These are phyloP conservation scores for Pinus tabuliformis DNA, from an alignment of 75 land plant species.

Conservation along the genomic window DNA sequence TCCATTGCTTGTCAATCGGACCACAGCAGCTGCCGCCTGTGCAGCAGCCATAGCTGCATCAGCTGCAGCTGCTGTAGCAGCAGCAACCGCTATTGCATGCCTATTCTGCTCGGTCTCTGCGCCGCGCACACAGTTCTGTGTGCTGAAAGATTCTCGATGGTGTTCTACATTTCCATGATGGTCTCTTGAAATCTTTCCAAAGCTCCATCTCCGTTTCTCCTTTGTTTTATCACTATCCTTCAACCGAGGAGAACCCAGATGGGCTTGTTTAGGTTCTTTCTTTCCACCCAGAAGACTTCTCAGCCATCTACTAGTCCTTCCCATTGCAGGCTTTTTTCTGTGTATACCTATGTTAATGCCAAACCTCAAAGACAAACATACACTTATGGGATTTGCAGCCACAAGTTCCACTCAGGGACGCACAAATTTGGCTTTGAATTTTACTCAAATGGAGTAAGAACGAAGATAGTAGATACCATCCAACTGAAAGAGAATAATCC, in stretches of 20 bases:
- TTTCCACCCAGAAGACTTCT: slow-evolving; percentile 12
- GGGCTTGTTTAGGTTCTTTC: slow-evolving; percentile 4
- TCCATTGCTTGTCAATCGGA: slow-evolving; percentile 60
- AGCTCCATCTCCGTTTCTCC: slow-evolving; percentile 11
- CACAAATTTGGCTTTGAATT: slow-evolving; percentile 8
- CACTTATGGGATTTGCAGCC: neutral
- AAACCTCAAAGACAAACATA: too few relatives aligned
- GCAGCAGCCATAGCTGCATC: slow-evolving; percentile 74
- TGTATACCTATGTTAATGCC: too few relatives aligned
- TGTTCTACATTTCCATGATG: neutral
- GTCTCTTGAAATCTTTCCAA: neutral
- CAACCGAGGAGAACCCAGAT: neutral
- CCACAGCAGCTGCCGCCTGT: slow-evolving; percentile 46
- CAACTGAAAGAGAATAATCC: slow-evolving; percentile 1
- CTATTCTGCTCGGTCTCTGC: slow-evolving; percentile 9
- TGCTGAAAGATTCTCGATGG: neutral
- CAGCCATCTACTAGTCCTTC: slow-evolving; percentile 14
- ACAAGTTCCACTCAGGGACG: neutral
- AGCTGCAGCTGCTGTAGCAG: slow-evolving; percentile 71
- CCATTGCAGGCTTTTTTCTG: neutral
- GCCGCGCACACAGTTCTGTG: neutral
- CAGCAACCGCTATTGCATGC: slow-evolving; percentile 13
- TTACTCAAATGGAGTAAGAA: neutral
- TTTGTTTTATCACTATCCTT: neutral
- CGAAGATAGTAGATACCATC: neutral